A percentile compares a stretch with the other conserved stretches of the same genome.
Evolutionary conservation across 352 stramenopile genomes (phyloP).

Genomic region (Pythium periplocum): DNA sequence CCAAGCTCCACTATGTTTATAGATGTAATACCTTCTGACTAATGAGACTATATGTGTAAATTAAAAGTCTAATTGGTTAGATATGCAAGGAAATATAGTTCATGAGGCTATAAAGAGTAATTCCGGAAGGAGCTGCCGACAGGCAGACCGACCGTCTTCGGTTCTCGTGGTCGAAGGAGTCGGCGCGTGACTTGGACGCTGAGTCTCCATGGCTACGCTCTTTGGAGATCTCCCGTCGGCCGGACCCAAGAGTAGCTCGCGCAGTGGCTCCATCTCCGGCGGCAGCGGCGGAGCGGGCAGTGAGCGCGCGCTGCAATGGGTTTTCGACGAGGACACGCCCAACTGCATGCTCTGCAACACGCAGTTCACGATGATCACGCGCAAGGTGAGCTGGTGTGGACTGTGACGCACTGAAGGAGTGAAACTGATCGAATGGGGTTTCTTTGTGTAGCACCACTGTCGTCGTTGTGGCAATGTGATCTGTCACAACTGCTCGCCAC

Average conservation of each 20-base stretch:
- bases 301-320: constrained; percentile 72
- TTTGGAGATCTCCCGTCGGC: constrained; percentile 67
- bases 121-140: no score
- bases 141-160: no score
- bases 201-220: constrained; percentile 48
- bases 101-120: no score
- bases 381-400: constrained; percentile 42
- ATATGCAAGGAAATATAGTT: no score
- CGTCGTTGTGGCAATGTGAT: constrained; percentile 81
- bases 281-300: constrained; percentile 13
- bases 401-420: background rate
- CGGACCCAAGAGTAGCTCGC: constrained; percentile 40
- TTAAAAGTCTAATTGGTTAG: no score
- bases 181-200: no score
- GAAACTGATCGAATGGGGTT: background rate
- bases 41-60: no score
- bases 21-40: no score
- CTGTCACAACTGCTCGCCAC: constrained; percentile 81
- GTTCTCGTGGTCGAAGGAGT: no score
- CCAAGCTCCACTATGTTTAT: no score
- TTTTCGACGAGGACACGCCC: constrained; percentile 78
- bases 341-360: constrained; percentile 89
- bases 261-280: constrained; percentile 23
- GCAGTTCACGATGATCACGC: constrained; percentile 73
- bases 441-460: constrained; percentile 53